A percentile compares a stretch with the other conserved stretches of the same genome.
phyloP scores from a whole-genome alignment of 257 asterid genomes.

The Haberlea rhodopensis region DNA sequence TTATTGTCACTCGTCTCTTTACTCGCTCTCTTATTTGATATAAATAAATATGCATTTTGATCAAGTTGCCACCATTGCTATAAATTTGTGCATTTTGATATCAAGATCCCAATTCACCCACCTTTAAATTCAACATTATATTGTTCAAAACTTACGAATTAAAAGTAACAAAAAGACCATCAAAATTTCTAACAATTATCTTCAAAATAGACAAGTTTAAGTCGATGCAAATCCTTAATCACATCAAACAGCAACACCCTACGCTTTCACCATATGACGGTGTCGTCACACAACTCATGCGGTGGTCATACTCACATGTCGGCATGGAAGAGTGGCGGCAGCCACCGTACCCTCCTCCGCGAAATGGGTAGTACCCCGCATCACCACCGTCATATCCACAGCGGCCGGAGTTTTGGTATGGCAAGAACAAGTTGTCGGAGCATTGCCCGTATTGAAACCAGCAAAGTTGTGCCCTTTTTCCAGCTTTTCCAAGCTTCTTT shows the following conservation, averaged over 20 bases:
- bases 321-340: neutral
- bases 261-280: neutral
- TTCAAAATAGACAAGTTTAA: no score
- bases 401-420: neutral
- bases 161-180: no score
- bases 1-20: no score
- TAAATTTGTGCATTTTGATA: no score
- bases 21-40: no score
- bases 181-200: no score
- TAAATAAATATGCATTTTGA: no score
- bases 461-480: constrained; percentile 22
- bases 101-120: no score
- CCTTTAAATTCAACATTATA: no score
- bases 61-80: no score
- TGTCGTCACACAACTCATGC: neutral
- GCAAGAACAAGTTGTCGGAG: constrained; percentile 27
- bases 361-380: neutral
- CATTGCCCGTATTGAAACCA: constrained; percentile 35
- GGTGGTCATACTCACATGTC: neutral
- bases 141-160: no score
- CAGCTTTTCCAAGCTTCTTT: constrained; percentile 25
- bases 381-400: neutral
- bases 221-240: neutral
- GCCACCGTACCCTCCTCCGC: no score
- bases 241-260: constrained; percentile 13